Base-by-base conservation (phyloP, 805 yeast genomes). In the Metschnikowia sp. region DNA sequence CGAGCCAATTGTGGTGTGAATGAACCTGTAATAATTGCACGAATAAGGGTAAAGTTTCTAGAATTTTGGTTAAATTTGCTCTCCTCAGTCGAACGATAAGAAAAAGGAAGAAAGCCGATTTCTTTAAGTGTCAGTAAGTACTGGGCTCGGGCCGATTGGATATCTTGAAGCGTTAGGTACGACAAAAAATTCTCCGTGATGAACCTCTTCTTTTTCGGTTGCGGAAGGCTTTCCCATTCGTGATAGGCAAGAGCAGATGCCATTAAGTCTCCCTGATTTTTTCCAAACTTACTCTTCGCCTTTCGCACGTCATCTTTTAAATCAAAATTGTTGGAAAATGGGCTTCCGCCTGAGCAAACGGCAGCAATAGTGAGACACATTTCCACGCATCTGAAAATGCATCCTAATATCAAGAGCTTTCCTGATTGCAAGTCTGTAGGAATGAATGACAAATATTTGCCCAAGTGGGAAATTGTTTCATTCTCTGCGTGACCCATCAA, bases 401-500 rank as follows among this genome's bases (percentile, higher is more conserved):
- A 81, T 1, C 96, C 90, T 51, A 82, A 78, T 13, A 91, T 81
- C 32, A 92, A 68, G 44, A 91, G 65, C 58, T 92, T 92, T 8
- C 96, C 97, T 40, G 89, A 85, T 51, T 81, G 84, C 38, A 92
- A 78, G 62, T 92, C 98, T 1, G 87, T 82, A 1, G 99, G 99
- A 50, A 92, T 71, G 59, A 84, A 72, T 0, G 97, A 84, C 32
- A 92, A 72, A 57, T 84, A 89, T 37, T 72, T 76, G 18, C 99
- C 99, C 39, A 92, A 68, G 47, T 88, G 81, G 0, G 98, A 85
- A 34, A 91, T 70, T 3, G 47, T 45, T 60, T 71, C 68, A 15
- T 62, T 66, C 10, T 51, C 53, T 10, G 66, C 68, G 18, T 45
- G 50, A 1, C 39, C 39, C 15, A 66, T 66, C 40, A 94, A 61